Evolutionary conservation across 257 asterid species (phyloP).

Genomic region (Scutellaria baicalensis): DNA sequence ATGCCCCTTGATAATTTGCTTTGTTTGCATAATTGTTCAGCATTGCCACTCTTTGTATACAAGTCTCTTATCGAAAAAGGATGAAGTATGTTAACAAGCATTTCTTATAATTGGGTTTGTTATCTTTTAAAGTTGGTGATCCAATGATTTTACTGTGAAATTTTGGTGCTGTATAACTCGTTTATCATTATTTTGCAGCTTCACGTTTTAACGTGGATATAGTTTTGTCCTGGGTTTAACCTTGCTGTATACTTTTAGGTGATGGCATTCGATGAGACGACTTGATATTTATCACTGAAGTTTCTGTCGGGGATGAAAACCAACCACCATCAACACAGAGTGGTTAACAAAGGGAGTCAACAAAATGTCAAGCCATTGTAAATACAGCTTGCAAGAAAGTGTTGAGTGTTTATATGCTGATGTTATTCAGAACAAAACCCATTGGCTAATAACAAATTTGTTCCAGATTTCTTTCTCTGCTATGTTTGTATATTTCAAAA

Average conservation of each 20-base stretch:
- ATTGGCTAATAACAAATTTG: conserved; percentile 11
- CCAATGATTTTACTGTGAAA: not conserved
- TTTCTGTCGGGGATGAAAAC: conserved; percentile 17
- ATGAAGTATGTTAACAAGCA: not conserved
- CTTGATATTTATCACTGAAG: conserved; percentile 10
- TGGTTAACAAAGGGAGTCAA: conserved; percentile 1
- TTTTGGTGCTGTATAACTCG: not conserved
- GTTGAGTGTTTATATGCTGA: conserved; percentile 14
- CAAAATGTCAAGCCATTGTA: conserved; percentile 29
- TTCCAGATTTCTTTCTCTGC: not conserved
- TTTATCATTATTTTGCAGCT: not conserved
- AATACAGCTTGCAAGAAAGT: conserved; percentile 11
- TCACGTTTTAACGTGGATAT: not conserved
- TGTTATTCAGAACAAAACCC: conserved; percentile 11
- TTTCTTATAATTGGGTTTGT: not conserved
- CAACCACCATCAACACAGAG: not conserved
- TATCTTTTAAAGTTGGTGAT: not conserved
- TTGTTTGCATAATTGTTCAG: too few species aligned
- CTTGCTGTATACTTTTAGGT: conserved; percentile 14
- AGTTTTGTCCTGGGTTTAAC: not conserved
- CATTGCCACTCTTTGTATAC: not conserved
- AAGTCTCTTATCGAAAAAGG: not conserved
- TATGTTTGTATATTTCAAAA: not conserved
- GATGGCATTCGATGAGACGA: conserved; percentile 49
- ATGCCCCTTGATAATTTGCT: too few species aligned